Evolutionary conservation across 2,329 filamentous ascomycete genomes (phyloP).

Genomic region (Lecanicillium sp.): DNA sequence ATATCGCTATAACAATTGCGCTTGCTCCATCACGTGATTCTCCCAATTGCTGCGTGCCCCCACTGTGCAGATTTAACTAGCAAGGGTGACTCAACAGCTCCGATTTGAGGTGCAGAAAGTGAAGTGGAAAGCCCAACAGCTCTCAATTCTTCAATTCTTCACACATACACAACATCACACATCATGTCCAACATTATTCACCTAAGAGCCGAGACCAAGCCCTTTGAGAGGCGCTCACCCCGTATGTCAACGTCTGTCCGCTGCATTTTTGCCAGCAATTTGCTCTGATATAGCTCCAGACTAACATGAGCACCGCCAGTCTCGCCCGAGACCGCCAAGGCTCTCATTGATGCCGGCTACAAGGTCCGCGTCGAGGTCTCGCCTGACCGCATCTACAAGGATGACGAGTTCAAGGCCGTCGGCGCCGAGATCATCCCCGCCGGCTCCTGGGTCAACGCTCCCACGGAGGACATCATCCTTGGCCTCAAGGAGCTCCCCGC

Average conservation of each 20-base stretch:
- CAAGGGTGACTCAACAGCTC: no score
- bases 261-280: not conserved
- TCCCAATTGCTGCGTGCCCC: no score
- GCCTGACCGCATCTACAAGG: constrained; percentile 57
- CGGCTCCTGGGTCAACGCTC: constrained; percentile 62
- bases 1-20: no score
- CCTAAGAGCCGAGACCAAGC: constrained; percentile 16
- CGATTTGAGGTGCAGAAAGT: no score
- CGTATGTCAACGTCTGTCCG: no score
- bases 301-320: constrained; percentile 13
- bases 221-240: constrained; percentile 16
- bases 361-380: constrained; percentile 60
- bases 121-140: no score
- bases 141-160: constrained; percentile 1
- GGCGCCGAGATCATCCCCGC: constrained; percentile 61
- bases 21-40: no score
- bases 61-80: no score
- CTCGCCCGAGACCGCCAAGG: constrained; percentile 23
- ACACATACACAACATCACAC: no score
- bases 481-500: constrained; percentile 75
- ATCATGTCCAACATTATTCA: constrained; percentile 15
- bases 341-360: constrained; percentile 62
- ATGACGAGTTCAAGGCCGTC: constrained; percentile 52
- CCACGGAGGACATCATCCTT: constrained; percentile 63
- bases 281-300: no score